These are phyloP conservation scores for Leishmania amazonensis DNA, from an alignment of 208 protist genomes.

Conservation along the genomic window DNA sequence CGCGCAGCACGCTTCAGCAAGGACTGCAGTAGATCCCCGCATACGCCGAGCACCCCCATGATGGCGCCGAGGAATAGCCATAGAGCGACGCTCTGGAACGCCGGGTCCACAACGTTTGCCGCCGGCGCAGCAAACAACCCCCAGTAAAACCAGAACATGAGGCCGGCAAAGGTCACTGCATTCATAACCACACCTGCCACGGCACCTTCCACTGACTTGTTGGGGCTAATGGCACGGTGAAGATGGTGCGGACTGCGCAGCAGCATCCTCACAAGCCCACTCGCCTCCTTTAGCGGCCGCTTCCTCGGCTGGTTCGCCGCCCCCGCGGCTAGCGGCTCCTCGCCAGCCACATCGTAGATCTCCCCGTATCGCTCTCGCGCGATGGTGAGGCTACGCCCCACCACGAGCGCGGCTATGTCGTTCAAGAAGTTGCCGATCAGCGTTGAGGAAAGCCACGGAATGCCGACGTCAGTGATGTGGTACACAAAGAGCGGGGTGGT, in stretches of 20 bases:
- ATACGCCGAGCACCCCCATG: slow-evolving; percentile 73
- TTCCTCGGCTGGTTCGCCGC: slow-evolving; percentile 7
- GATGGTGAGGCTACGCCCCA: slow-evolving; percentile 45
- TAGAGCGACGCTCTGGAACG: slow-evolving; percentile 40
- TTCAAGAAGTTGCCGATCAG: slow-evolving; percentile 79
- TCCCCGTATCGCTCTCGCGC: slow-evolving; percentile 26
- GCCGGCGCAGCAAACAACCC: slow-evolving; percentile 24
- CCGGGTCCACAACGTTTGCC: slow-evolving; percentile 29
- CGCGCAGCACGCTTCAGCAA: slow-evolving; percentile 83
- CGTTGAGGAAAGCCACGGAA: slow-evolving; percentile 56
- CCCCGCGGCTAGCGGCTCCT: background rate
- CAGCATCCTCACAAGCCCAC: slow-evolving; percentile 20
- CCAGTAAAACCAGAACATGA: slow-evolving; percentile 42
- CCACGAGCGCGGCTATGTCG: slow-evolving; percentile 78
- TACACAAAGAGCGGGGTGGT: slow-evolving; percentile 58
- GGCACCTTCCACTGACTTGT: slow-evolving; percentile 89
- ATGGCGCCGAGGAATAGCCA: slow-evolving; percentile 60
- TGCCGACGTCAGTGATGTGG: slow-evolving; percentile 47
- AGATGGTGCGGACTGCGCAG: slow-evolving; percentile 58
- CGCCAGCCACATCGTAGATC: slow-evolving; percentile 32
- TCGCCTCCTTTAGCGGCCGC: slow-evolving; percentile 21
- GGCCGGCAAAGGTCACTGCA: slow-evolving; percentile 48
- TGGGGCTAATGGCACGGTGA: slow-evolving; percentile 75
- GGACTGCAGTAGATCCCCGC: slow-evolving; percentile 89
- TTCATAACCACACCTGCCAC: slow-evolving; percentile 66